A percentile compares a stretch with the other conserved stretches of the same genome.
Evolutionary conservation across 495 filamentous ascomycete species (phyloP).

Genomic region (Schizothecium vesticola): DNA sequence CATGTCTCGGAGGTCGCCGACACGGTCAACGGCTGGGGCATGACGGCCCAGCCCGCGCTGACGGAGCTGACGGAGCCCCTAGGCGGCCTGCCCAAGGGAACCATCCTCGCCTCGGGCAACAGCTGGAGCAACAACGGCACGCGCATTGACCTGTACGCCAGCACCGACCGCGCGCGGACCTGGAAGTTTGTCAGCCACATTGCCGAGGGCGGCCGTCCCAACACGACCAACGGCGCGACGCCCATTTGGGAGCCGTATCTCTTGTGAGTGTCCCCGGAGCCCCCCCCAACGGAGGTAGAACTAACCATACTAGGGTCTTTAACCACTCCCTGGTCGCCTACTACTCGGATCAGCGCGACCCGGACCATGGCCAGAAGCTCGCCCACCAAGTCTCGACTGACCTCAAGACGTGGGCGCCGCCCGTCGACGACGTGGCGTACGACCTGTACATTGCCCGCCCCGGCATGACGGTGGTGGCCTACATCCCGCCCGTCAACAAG

Average conservation of each 20-base stretch:
- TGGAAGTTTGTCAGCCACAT: slow-evolving; percentile 65
- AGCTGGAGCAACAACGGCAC: slow-evolving; percentile 51
- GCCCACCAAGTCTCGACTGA: slow-evolving; percentile 56
- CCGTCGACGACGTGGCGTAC: slow-evolving; percentile 58
- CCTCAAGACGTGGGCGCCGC: slow-evolving; percentile 51
- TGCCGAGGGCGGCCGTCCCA: slow-evolving; percentile 56
- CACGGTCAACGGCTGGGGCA: slow-evolving; percentile 56
- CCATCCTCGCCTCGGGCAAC: slow-evolving; percentile 57
- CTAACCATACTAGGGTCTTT: slow-evolving; percentile 26
- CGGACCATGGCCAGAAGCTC: slow-evolving; percentile 60
- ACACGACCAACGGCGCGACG: slow-evolving; percentile 56
- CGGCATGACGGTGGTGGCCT: slow-evolving; percentile 58
- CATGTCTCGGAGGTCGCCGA: slow-evolving; percentile 58
- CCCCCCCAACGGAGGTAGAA: slow-evolving; percentile 47
- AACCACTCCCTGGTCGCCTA: slow-evolving; percentile 56
- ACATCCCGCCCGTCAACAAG: slow-evolving; percentile 24
- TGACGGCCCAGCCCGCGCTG: slow-evolving; percentile 64
- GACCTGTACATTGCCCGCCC: slow-evolving; percentile 56
- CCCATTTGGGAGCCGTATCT: slow-evolving; percentile 71
- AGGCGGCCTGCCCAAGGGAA: slow-evolving; percentile 53
- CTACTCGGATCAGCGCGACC: slow-evolving; percentile 67
- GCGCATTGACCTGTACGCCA: slow-evolving; percentile 64
- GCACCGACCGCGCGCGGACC: slow-evolving; percentile 49
- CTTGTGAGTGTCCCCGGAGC: slow-evolving; percentile 25
- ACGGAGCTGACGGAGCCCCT: slow-evolving; percentile 53